Conservation (phyloP, 2,329 filamentous ascomycete genomes). For the Endothia cerciana region DNA sequence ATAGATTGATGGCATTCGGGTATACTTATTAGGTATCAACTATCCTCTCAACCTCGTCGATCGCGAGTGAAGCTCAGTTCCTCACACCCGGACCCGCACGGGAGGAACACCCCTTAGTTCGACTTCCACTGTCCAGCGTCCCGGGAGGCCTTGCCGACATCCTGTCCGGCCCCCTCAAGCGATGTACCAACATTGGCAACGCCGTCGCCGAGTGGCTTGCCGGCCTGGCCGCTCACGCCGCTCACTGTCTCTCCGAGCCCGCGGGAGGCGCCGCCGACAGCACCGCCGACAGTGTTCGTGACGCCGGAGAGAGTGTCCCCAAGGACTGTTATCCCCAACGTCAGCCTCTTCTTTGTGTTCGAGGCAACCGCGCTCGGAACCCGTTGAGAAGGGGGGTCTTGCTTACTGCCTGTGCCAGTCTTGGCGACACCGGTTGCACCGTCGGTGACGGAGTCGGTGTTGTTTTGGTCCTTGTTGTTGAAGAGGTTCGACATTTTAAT, state of each 20-base stretch:
- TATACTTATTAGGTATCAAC: not conserved
- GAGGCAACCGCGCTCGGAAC: too few relatives aligned
- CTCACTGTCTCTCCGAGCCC: constrained; percentile 26
- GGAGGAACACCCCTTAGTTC: constrained; percentile 11
- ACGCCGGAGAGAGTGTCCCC: constrained; percentile 25
- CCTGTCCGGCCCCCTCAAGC: constrained; percentile 22
- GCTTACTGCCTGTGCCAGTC: constrained; percentile 28
- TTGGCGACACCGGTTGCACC: constrained; percentile 25
- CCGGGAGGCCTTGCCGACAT: constrained; percentile 19
- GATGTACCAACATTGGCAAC: constrained; percentile 26
- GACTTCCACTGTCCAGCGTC: constrained; percentile 30
- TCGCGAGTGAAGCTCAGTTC: too few relatives aligned
- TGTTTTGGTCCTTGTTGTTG: constrained; percentile 24
- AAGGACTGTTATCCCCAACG: not conserved
- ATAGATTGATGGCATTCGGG: not conserved
- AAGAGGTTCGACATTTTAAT: constrained; percentile 24
- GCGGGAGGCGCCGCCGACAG: constrained; percentile 24
- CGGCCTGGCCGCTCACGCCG: constrained; percentile 22
- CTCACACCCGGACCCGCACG: too few relatives aligned
- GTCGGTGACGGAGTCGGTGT: constrained; percentile 20
- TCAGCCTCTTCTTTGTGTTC: not conserved
- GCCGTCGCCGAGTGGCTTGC: constrained; percentile 27
- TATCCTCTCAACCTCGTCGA: too few relatives aligned
- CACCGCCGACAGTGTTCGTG: constrained; percentile 26
- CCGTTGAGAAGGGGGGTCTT: not conserved